Evolutionary conservation across 2,329 filamentous ascomycete genomes (phyloP), one percentile per base, ranked within the genome.

Genomic region (Aureobasidium pullulans): DNA sequence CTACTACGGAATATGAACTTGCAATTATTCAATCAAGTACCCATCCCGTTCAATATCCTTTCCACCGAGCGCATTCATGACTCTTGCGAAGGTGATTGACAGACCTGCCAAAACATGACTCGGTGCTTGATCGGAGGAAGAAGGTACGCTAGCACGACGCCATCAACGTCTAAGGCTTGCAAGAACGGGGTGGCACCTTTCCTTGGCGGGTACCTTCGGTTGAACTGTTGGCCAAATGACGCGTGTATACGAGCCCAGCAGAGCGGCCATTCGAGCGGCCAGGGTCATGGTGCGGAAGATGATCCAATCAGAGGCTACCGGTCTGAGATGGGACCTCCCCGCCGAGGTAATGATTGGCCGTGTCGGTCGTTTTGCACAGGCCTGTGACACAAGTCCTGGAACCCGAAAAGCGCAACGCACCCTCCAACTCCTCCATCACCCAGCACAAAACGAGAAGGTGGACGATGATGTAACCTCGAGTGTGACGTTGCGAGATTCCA

Each of bases 121-220:
- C 52, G 52, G 19, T 29, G 52, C n/a, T 32, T 29, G 37, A n/a
- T 19, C n/a, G 50, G 36, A 44, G 29, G 10, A 28, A 19, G 28
- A 42, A 7, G 28, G 50, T 43, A 34, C 50, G 37, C 50, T 54
- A 54, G 34, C 10, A 8, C 37, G 23, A 37, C 50, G 39, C 39
- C 50, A 43, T 43, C 50, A 54, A 54, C 37, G 50, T 43, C 50
- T 54, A 54, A 54, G 50, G 50, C 50, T 54, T 54, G 50, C 39
- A 13, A 32, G 19, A 54, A 34, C 34, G 49, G 39, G 49, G 49
- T 52, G 19, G 50, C 37, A 32, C 39, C 36, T 39, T 34, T 37
- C 39, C 50, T 52, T 54, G 37, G 37, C 50, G 50, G 50, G 13
- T 32, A 43, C 23, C 19, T 43, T 42, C 39, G 50, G 50, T 43